Conservation (phyloP, 202 grass and related monocot genomes). For the Schoenoplectus tabernaemontani region DNA sequence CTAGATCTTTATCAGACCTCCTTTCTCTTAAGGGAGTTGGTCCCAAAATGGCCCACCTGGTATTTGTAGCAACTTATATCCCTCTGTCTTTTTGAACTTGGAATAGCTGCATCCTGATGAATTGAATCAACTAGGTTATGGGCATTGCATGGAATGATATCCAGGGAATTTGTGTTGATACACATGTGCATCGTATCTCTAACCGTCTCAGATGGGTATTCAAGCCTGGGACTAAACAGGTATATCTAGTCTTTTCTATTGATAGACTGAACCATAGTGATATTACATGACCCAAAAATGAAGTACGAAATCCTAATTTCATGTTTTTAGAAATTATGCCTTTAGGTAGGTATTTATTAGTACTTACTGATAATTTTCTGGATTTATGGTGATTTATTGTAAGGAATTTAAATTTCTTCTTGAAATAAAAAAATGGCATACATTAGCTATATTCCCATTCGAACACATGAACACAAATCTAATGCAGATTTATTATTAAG, state of each 20-base stretch:
- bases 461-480: background rate
- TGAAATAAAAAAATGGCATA: background rate
- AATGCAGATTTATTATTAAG: background rate
- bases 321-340: background rate
- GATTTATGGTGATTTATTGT: slow-evolving; percentile 9
- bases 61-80: slow-evolving; percentile 21
- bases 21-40: slow-evolving; percentile 87
- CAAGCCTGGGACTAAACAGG: slow-evolving; percentile 64
- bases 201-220: slow-evolving; percentile 93
- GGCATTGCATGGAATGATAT: slow-evolving; percentile 94
- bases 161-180: slow-evolving; percentile 95
- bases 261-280: background rate
- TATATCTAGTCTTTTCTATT: slow-evolving; percentile 3
- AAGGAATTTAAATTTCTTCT: background rate
- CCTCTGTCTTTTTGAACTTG: slow-evolving; percentile 10
- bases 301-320: background rate
- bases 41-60: slow-evolving; percentile 96
- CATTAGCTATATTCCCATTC: background rate
- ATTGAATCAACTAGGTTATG: slow-evolving; percentile 50
- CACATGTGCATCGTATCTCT: slow-evolving; percentile 96
- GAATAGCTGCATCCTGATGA: slow-evolving; percentile 1
- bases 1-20: slow-evolving; percentile 55
- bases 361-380: background rate
- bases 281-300: background rate
- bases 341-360: background rate